Base-by-base conservation (phyloP, 257 asterid species). In the Rehmannia glutinosa region DNA sequence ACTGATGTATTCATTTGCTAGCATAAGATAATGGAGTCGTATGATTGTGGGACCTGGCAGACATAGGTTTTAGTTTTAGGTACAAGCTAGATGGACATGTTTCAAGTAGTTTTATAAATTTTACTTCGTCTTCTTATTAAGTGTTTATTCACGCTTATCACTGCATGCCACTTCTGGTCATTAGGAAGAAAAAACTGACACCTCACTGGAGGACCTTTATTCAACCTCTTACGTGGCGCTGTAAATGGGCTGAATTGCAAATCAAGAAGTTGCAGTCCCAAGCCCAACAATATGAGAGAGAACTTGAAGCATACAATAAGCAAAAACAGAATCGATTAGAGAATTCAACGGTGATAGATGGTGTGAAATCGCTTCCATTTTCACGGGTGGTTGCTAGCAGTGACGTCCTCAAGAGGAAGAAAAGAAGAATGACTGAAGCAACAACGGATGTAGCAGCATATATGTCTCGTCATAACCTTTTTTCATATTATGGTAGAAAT, bases 231-330 rank as follows among this genome's bases (percentile, higher is more conserved):
- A 75, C 71, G 87, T 88, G 96, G 97, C 89, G 96, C 12, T 83
- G 92, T 76, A 91, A 86, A 78, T 91, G 96, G 96, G 73, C 70
- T 63, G 97, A 91, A 78, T 68, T 91, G 76, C 94, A 88, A 79
- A 69, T 83, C 21, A 81, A 67, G 74, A 87, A 77, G 75, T 76
- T 89, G 61, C 68, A 77, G 52, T 50, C 81, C n/a, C 82, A 72
- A 24, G 87, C 84, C 35, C 69, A 43, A 61, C 66, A 69, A 62
- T 88, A 88, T 57, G 87, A 87, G 69, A 76, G 72, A 73, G 71
- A 80, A 72, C 84, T 91, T 62, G 82, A 64, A 68, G 80, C 70
- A 33, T 62, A 62, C 68, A 62, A 58, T 62, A 63, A 69, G 69
- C 73, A 47, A 62, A 82, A 78, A 66, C 67, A 69, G 71, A 42